Base-by-base conservation (phyloP, 139 green algal species). In the Chlorella sp. region DNA sequence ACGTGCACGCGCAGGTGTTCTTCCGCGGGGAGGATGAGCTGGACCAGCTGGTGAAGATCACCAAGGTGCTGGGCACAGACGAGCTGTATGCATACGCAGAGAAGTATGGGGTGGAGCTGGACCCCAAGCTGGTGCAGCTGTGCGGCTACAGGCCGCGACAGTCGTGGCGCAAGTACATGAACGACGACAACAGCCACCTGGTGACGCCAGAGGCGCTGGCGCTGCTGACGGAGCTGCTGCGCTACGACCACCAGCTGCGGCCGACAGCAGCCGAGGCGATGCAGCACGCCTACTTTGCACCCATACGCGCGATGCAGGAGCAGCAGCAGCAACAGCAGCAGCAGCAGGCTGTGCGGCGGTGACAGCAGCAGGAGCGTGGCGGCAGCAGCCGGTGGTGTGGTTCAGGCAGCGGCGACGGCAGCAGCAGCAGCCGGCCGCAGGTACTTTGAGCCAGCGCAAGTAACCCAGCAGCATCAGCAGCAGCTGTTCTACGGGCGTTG, bases 1-100 rank as follows among this genome's bases (percentile, higher is more conserved):
- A n/a, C n/a, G n/a, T n/a, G n/a, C 84, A 91, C 36, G 94, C 95
- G 79, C 93, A 76, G 22, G 83, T 88, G 64, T 88, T 88, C 73
- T 88, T 88, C 75, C 92, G 97, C 50, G 95, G 95, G 1, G 93
- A 97, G 74, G 95, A 99, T 83, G 98, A 99, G 85, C 97, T 97
- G 70, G 95, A 99, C 78, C 95, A 99, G 86, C 86, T 99, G 65
- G 93, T 98, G 49, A 98, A 97, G 79, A 98, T 99, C 77, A 87
- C 90, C 35, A 89, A 90, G 69, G 95, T 99, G 63, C 86, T 99
- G 73, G 95, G 95, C 64, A 98, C 74, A 0, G 86, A 89, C 22
- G 86, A 84, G 20, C 73, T 92, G 73, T 83, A 88, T 63, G 78
- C 67, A 6, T 84, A 84, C 62, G 81, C 74, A 24, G 86, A 86